Evolutionary conservation across 768 basidiomycete genomes (phyloP).

Genomic region (Tricholoma flavovirens): DNA sequence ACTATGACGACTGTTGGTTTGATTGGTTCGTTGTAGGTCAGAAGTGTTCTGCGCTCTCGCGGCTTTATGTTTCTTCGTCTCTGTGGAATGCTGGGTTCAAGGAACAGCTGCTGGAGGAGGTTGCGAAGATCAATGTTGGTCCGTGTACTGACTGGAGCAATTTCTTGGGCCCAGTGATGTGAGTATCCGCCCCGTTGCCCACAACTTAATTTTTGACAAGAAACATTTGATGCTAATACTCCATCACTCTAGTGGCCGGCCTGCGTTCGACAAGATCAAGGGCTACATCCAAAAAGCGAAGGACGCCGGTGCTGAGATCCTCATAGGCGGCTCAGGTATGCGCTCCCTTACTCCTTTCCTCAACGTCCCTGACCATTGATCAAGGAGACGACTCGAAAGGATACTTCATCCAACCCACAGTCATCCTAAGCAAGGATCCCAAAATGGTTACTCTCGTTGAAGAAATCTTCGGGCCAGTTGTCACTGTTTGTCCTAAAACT

Average conservation of each 20-base stretch:
- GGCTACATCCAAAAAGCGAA: constrained; percentile 84
- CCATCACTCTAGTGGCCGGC: constrained; percentile 50
- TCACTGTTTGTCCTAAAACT: constrained; percentile 58
- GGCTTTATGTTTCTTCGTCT: constrained; percentile 84
- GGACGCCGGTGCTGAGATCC: constrained; percentile 81
- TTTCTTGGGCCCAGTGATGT: constrained; percentile 99
- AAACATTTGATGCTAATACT: background rate
- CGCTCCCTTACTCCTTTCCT: background rate
- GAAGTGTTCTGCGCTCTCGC: constrained; percentile 93
- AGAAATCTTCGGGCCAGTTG: constrained; percentile 95
- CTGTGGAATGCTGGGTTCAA: constrained; percentile 87
- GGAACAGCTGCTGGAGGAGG: constrained; percentile 65
- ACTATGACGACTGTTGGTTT: background rate
- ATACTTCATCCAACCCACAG: constrained; percentile 91
- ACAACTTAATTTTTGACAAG: background rate
- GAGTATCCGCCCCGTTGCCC: constrained; percentile 14
- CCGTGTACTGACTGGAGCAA: constrained; percentile 66
- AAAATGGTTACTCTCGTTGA: constrained; percentile 84
- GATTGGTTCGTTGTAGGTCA: constrained; percentile 54
- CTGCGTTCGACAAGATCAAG: constrained; percentile 85
- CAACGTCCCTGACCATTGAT: background rate
- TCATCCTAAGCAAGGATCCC: constrained; percentile 90
- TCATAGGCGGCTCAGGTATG: constrained; percentile 78
- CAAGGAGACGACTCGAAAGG: constrained; percentile 85
- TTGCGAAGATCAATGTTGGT: constrained; percentile 84